phyloP scores from a whole-genome alignment of 2,329 filamentous ascomycete species.

The Lachnellula arida region DNA sequence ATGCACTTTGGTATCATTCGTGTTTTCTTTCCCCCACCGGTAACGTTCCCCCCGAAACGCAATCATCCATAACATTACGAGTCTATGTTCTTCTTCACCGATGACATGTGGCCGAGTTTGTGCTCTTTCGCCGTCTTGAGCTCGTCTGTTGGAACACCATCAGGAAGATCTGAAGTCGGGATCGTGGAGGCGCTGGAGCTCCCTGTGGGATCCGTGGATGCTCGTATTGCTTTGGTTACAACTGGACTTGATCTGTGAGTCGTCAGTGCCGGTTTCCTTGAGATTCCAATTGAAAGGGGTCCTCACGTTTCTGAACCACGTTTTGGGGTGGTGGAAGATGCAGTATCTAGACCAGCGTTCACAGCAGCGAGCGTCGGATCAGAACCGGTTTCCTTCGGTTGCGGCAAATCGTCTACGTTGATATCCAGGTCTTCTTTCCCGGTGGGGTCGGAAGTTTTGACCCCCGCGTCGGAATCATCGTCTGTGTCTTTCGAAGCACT shows the following conservation, averaged over 20 bases:
- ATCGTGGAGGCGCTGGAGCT: conserved; percentile 29
- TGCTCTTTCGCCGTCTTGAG: conserved; percentile 21
- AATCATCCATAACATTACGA: conserved; percentile 9
- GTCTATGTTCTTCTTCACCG: conserved; percentile 17
- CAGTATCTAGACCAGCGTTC: conserved; percentile 26
- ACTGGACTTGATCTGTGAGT: conserved; percentile 13
- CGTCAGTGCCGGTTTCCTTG: neutral
- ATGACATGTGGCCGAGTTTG: conserved; percentile 22
- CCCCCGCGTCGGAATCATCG: conserved; percentile 20
- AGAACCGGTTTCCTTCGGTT: conserved; percentile 14
- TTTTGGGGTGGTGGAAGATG: conserved; percentile 23
- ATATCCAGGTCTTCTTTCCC: conserved; percentile 27
- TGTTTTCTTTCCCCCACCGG: neutral
- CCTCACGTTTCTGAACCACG: conserved; percentile 21
- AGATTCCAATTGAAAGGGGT: neutral
- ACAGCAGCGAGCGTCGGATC: conserved; percentile 21
- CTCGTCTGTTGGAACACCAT: conserved; percentile 36
- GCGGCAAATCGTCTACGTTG: conserved; percentile 20
- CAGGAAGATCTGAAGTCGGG: conserved; percentile 38
- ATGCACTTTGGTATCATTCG: conserved; percentile 12
- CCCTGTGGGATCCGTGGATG: neutral
- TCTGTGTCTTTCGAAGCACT: conserved; percentile 30
- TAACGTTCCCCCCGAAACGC: neutral
- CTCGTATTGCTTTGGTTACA: neutral
- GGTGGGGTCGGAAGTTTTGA: conserved; percentile 23